Base-by-base conservation (phyloP, 805 yeast genomes). In the Jamesozyma piceae region DNA sequence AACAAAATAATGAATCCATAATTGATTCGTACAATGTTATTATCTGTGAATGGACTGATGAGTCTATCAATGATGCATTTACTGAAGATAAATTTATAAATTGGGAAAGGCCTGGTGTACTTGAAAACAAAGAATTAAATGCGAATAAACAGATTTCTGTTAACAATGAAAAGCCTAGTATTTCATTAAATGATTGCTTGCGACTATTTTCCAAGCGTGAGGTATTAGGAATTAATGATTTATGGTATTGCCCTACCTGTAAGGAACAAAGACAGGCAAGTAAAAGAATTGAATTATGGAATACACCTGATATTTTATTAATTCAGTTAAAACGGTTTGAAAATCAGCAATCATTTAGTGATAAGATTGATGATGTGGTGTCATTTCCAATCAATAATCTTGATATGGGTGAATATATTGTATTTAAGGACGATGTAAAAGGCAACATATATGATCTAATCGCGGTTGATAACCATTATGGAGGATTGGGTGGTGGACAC, bases 401-500 rank as follows among this genome's bases (percentile, higher is more conserved):
- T 33, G 92, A 90, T 53, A 71, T 90, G 71, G 58, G 75, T 1
- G 66, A 71, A n/a, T 75, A 78, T 51, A 71, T 85, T 4, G 69
- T 66, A 3, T 58, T 60, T 54, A 36, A 57, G 26, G 46, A 50
- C 3, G 58, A 49, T 33, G 51, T 52, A 18, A 48, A 46, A 38
- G 55, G 53, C 4, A 51, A 62, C n/a, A 57, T 84, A 1, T 90
- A 90, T 62, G 97, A 92, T 58, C 67, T 92, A 48, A 72, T 85
- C 53, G 97, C 92, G 0, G 96, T 92, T 19, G 97, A 89, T 59
- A 92, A 90, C 59, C 98, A 92, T 58, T 88, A 73, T 59, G 98
- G 97, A 39, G 96, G 97, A 0, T 68, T 90, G 17, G 97, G 97
- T 0, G 97, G 97, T 4, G 97, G 98, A 2, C 97, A 92, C 66